These are phyloP conservation scores for Ramularia endophylla DNA, from an alignment of 2,329 filamentous ascomycete species.

Conservation along the genomic window DNA sequence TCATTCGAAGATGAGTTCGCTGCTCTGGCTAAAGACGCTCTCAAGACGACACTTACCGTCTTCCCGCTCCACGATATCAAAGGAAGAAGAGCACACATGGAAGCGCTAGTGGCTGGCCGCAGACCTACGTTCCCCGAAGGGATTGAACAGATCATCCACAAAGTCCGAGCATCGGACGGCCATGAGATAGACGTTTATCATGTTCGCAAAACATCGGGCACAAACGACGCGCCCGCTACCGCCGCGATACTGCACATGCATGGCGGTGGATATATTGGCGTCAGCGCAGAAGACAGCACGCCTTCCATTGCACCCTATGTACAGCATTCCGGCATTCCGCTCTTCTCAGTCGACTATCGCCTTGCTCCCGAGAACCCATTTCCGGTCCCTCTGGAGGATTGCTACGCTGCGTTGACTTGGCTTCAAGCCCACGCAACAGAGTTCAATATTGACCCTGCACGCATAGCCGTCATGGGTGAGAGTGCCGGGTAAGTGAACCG, in stretches of 20 bases:
- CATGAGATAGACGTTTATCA: constrained; percentile 9
- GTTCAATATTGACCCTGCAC: constrained; percentile 8
- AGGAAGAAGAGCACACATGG: too few species aligned
- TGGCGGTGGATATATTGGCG: constrained; percentile 15
- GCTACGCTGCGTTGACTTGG: constrained; percentile 13
- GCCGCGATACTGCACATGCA: constrained; percentile 12
- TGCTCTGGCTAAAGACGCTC: too few species aligned
- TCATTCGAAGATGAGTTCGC: too few species aligned
- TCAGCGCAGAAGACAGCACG: constrained; percentile 10
- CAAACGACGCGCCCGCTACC: too few species aligned
- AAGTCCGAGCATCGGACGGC: constrained; percentile 8
- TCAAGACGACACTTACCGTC: too few species aligned
- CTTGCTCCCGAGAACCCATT: constrained; percentile 18
- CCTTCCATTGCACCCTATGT: constrained; percentile 2
- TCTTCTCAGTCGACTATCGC: constrained; percentile 16
- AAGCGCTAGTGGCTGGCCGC: too few species aligned
- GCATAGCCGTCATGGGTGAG: constrained; percentile 14
- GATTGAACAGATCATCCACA: too few species aligned
- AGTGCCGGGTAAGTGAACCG: too few species aligned
- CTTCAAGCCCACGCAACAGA: constrained; percentile 7
- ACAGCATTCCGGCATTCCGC: constrained; percentile 1
- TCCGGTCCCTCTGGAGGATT: constrained; percentile 19
- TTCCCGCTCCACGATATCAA: too few species aligned
- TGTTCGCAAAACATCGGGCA: constrained; percentile 4
- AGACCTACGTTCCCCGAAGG: too few species aligned